Percentiles rank a stretch among this genome's conserved stretches.
Evolutionary conservation across 1,139 yeast genomes (phyloP).

Genomic region (Casaregolazyma suthepensis): DNA sequence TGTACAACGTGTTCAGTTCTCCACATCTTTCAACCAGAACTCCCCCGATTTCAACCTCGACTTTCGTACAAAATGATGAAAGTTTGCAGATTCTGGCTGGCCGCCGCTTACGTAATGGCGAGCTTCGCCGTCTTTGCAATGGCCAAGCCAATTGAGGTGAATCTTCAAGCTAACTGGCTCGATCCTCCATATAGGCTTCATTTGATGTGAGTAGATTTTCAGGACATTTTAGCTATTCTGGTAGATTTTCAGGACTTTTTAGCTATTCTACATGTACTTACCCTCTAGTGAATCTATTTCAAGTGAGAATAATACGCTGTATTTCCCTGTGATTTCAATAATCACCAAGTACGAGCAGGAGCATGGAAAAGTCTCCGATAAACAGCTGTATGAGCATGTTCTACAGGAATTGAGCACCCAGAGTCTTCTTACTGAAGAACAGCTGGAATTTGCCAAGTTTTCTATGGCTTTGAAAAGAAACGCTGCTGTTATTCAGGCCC

Average conservation of each 20-base stretch:
- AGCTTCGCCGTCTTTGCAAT: not conserved
- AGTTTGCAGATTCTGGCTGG: not conserved
- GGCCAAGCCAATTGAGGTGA: constrained; percentile 17
- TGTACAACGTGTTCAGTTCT: constrained; percentile 1
- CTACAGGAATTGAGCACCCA: constrained; percentile 29
- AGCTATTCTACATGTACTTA: not conserved
- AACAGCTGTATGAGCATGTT: constrained; percentile 37
- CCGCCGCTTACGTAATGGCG: not conserved
- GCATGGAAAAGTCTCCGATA: constrained; percentile 32
- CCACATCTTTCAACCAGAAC: not conserved
- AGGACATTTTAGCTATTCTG: not conserved
- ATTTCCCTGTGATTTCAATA: constrained; percentile 41
- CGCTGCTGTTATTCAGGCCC: constrained; percentile 61
- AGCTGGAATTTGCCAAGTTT: constrained; percentile 41
- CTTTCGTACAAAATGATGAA: not conserved
- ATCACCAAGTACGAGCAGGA: constrained; percentile 29
- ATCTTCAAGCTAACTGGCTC: constrained; percentile 28
- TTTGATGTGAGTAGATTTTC: constrained; percentile 36
- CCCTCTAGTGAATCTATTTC: constrained; percentile 46
- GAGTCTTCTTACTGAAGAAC: constrained; percentile 19
- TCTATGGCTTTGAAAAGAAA: constrained; percentile 47
- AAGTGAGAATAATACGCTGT: constrained; percentile 44
- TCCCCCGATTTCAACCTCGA: not conserved
- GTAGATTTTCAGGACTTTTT: constrained; percentile 16
- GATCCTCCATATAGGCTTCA: constrained; percentile 43